Evolutionary conservation across 1,284 basidiomycete genomes (phyloP), one percentile per base, ranked within the genome.

Genomic region (Takashimella tepidaria): DNA sequence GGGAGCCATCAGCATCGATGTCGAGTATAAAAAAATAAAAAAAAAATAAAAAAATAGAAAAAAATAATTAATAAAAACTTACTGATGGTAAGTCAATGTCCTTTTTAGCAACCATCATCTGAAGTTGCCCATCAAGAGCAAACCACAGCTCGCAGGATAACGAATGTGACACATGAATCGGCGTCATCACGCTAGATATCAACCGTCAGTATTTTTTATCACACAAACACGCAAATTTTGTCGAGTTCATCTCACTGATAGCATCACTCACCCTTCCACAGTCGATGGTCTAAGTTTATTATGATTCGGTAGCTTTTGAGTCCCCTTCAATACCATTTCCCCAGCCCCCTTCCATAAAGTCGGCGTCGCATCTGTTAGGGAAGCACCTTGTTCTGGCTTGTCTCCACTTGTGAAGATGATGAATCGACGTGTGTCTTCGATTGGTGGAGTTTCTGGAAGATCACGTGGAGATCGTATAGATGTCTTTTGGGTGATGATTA

Each of bases 131-230:
- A 16, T 64, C 61, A 4, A 72, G 59, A 0, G 68, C 64, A 56
- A 70, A 73, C 50, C 56, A 67, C 3, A 73, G 57, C 44, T 73
- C 63, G n/a, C 66, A 41, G 10, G 62, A 53, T 4, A 73, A 56
- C 31, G 60, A 49, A 50, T 73, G 71, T 2, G 60, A 50, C 2
- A 70, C 68, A 10, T 49, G 46, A 45, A 73, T 67, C 1, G 71
- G 71, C 2, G 71, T 69, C n/a, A 64, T 52, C 20, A 67, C 58
- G 12, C 67, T 68, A 51, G n/a, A 10, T 20, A 19, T 12, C n/a
- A n/a, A n/a, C n/a, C n/a, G 51, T 53, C 24, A 53, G 48, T 45
- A 19, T 13, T 25, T 20, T 46, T 10, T 24, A 23, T 20, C n/a
- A n/a, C n/a, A n/a, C n/a, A 20, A 3, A n/a, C n/a, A n/a, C n/a